phyloP scores from a whole-genome alignment of 1,284 basidiomycete genomes.

The Rhodotorula mucilaginosa region DNA sequence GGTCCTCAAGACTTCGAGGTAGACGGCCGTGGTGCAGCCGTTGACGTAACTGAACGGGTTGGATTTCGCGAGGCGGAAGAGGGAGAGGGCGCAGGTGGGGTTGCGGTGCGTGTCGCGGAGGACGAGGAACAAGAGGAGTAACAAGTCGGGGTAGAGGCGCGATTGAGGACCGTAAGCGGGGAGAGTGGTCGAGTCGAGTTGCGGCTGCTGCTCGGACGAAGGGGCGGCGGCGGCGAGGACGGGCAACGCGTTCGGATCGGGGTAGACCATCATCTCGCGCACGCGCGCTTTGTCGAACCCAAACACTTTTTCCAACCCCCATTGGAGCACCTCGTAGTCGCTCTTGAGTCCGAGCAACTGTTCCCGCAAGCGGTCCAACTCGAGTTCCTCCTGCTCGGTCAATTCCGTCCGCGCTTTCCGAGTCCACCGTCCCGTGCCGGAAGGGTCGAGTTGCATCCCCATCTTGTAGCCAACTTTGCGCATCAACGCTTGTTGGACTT shows the following conservation, averaged over 20 bases:
- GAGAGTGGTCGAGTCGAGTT: neutral
- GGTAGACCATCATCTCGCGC: slow-evolving; percentile 10
- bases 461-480: neutral
- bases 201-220: neutral
- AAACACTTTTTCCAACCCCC: slow-evolving; percentile 25
- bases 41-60: slow-evolving; percentile 32
- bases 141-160: slow-evolving; percentile 32
- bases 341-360: slow-evolving; percentile 7
- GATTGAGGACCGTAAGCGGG: slow-evolving; percentile 10
- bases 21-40: slow-evolving; percentile 33
- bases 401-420: slow-evolving; percentile 5
- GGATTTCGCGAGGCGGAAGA: slow-evolving; percentile 34
- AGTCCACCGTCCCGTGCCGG: neutral
- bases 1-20: slow-evolving; percentile 35
- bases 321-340: slow-evolving; percentile 23
- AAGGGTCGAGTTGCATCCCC: neutral
- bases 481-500: slow-evolving; percentile 15
- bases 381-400: slow-evolving; percentile 7
- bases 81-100: slow-evolving; percentile 25
- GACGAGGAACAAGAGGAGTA: slow-evolving; percentile 28
- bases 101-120: slow-evolving; percentile 30
- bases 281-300: neutral
- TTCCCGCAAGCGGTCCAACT: slow-evolving; percentile 27
- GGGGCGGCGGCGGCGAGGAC: neutral
- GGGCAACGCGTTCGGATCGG: slow-evolving; percentile 11